Conservation (phyloP, 2,329 filamentous ascomycete genomes). For the Pestalotiopsis sp. region DNA sequence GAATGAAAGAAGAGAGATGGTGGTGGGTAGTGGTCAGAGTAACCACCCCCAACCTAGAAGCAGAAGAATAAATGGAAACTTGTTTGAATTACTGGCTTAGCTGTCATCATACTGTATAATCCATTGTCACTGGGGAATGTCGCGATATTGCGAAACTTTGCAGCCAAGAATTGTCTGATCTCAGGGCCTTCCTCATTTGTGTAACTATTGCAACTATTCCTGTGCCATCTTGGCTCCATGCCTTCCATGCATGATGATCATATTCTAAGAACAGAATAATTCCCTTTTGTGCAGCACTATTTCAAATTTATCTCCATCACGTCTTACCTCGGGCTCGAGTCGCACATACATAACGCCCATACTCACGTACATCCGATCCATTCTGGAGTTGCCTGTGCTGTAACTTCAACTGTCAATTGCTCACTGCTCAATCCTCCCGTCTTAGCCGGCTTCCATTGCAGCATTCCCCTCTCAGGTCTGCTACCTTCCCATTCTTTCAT, state of each 20-base stretch:
- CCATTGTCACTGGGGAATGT: neutral
- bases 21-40: too few relatives aligned
- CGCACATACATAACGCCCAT: neutral
- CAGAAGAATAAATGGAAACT: too few relatives aligned
- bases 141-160: neutral
- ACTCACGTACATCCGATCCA: neutral
- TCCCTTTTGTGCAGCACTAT: neutral
- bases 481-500: neutral
- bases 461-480: neutral
- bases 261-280: neutral
- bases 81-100: too few relatives aligned
- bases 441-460: neutral
- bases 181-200: constrained; percentile 5
- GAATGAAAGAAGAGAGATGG: too few relatives aligned
- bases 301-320: neutral
- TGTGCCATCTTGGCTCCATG: neutral
- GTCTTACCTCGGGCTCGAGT: neutral
- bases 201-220: neutral
- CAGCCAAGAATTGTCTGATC: constrained; percentile 5
- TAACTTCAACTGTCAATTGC: neutral
- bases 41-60: too few relatives aligned
- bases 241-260: neutral
- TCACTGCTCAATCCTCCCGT: neutral
- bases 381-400: neutral
- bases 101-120: neutral